Evolutionary conservation across 805 yeast genomes (phyloP).

Genomic region (Kazachstania kunashirensis): DNA sequence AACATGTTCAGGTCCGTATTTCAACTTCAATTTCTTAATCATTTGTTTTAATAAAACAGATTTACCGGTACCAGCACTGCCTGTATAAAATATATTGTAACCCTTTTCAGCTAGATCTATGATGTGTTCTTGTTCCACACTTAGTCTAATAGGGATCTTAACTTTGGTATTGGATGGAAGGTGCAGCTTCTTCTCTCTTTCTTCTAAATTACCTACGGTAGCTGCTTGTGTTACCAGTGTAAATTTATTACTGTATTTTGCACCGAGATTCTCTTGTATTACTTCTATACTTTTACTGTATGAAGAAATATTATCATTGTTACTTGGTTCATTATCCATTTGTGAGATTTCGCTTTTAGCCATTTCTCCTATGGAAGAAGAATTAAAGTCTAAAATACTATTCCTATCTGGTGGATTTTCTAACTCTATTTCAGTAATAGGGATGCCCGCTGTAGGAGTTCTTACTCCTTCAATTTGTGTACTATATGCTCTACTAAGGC

Average conservation of each 20-base stretch:
- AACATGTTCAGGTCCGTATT: slow-evolving; percentile 41
- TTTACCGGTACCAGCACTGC: slow-evolving; percentile 98
- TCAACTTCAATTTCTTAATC: slow-evolving; percentile 41
- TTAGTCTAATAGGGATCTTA: slow-evolving; percentile 29
- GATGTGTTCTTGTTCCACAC: slow-evolving; percentile 58
- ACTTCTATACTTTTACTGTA: slow-evolving; percentile 7
- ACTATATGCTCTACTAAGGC: too few species aligned
- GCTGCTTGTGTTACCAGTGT: slow-evolving; percentile 28
- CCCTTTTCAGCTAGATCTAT: slow-evolving; percentile 57
- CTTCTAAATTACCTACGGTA: slow-evolving; percentile 6
- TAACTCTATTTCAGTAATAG: too few species aligned
- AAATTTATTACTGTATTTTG: slow-evolving; percentile 20
- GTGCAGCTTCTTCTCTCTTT: slow-evolving; percentile 10
- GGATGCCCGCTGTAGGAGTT: too few species aligned
- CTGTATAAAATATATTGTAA: slow-evolving; percentile 76
- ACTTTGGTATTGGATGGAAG: slow-evolving; percentile 19
- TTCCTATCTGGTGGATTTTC: too few species aligned
- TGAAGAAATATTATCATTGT: not conserved
- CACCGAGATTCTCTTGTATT: slow-evolving; percentile 6
- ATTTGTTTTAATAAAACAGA: slow-evolving; percentile 68
- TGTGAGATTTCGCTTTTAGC: too few species aligned
- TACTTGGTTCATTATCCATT: too few species aligned
- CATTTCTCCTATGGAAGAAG: too few species aligned
- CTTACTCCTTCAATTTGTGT: too few species aligned
- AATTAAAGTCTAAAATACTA: too few species aligned